Evolutionary conservation across 345 rosid genomes (phyloP).

Genomic region (Eucalyptus shirleyi): DNA sequence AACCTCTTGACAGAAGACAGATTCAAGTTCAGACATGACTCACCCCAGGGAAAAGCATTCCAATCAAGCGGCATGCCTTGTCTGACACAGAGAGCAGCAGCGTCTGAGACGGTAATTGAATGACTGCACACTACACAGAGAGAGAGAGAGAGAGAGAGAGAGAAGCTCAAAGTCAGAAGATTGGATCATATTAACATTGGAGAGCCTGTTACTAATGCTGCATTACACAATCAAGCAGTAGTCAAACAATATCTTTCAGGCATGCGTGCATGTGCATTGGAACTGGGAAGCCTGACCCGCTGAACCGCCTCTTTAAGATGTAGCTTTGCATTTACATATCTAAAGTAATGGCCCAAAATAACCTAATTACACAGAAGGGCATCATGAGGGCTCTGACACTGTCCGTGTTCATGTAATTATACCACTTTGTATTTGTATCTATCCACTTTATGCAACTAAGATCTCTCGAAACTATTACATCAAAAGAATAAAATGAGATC

Average conservation of each 20-base stretch:
- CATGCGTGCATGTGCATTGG: neutral
- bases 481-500: neutral
- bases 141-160: neutral
- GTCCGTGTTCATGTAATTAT: neutral
- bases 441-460: neutral
- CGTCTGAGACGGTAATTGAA: slow-evolving; percentile 91
- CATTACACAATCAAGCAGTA: neutral
- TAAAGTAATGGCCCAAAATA: neutral
- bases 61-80: slow-evolving; percentile 91
- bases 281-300: neutral
- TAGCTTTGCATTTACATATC: neutral
- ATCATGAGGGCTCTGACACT: neutral
- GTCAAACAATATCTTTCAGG: neutral
- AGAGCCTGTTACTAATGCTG: neutral
- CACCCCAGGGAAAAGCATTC: slow-evolving; percentile 98
- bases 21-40: slow-evolving; percentile 3
- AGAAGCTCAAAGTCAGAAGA: slow-evolving; percentile 2
- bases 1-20: neutral
- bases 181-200: neutral
- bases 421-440: neutral
- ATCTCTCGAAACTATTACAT: neutral
- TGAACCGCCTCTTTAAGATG: neutral
- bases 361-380: neutral
- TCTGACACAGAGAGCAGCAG: slow-evolving; percentile 88
- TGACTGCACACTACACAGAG: slow-evolving; percentile 76